A percentile compares a stretch with the other conserved stretches of the same genome.
phyloP scores from a whole-genome alignment of 306 rosid genomes.

The Trichosanthes cucumerina region DNA sequence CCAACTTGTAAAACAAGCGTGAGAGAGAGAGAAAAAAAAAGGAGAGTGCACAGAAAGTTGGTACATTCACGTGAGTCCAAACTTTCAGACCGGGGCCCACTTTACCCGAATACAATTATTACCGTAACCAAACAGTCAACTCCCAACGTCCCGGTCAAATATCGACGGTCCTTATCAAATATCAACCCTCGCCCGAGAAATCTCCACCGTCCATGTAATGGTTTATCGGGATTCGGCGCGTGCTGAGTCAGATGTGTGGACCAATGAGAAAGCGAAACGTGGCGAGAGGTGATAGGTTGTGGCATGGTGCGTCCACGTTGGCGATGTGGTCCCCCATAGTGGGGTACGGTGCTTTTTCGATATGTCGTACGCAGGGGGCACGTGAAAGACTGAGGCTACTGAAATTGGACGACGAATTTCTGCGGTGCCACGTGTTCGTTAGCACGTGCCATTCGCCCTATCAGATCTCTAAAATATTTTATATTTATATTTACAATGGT shows the following conservation, averaged over 20 bases:
- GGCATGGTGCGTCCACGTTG: not conserved
- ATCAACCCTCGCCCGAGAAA: not conserved
- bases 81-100: conserved; percentile 5
- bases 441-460: conserved; percentile 2
- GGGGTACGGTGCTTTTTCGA: not conserved
- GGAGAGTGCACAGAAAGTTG: not conserved
- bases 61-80: conserved; percentile 1
- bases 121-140: not conserved
- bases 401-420: not conserved
- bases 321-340: conserved; percentile 1
- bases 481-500: not conserved
- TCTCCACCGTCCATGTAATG: not conserved
- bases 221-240: not conserved
- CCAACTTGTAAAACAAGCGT: conserved; percentile 4
- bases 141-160: not conserved
- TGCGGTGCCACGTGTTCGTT: not conserved
- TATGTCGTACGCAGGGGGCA: not conserved
- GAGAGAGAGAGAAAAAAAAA: not conserved
- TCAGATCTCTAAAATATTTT: not conserved
- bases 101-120: not conserved
- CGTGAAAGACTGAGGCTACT: conserved; percentile 1
- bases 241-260: not conserved
- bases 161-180: not conserved
- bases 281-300: not conserved
- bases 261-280: not conserved